These are phyloP conservation scores for Trichoderma polysporum DNA, from an alignment of 2,329 filamentous ascomycete species.

Conservation along the genomic window DNA sequence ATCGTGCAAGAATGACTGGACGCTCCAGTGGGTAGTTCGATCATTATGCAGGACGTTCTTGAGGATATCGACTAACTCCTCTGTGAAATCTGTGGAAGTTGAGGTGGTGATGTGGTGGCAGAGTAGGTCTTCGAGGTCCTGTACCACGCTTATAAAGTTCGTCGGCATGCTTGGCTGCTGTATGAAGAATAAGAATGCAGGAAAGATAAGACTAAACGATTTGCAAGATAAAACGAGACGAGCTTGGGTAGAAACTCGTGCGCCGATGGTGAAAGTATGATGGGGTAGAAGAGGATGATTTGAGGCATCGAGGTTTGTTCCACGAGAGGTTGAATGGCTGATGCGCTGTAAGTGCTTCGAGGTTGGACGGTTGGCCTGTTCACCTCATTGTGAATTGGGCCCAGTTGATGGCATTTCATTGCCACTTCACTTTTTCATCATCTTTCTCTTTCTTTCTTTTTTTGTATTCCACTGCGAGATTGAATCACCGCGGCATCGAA, in stretches of 20 bases:
- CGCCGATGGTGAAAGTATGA: not conserved
- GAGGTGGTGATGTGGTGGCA: constrained; percentile 13
- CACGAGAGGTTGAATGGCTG: not conserved
- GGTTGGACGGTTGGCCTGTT: not conserved
- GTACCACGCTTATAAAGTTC: constrained; percentile 11
- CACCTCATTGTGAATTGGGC: not conserved
- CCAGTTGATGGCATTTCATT: not conserved
- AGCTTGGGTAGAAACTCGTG: not conserved
- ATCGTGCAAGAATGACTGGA: constrained; percentile 15
- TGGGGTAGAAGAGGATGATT: not conserved
- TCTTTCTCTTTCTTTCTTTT: not conserved
- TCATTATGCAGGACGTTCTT: not conserved
- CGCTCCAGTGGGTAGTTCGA: constrained; percentile 17
- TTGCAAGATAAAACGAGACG: not conserved
- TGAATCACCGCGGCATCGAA: not conserved
- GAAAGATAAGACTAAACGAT: not conserved
- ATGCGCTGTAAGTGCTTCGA: not conserved
- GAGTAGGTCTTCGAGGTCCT: constrained; percentile 16
- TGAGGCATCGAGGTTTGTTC: constrained; percentile 2
- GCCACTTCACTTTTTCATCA: not conserved
- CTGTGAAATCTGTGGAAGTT: not conserved
- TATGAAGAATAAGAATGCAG: not conserved
- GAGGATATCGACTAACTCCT: not conserved
- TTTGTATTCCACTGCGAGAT: not conserved
- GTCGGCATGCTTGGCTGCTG: not conserved